Evolutionary conservation across 2,329 filamentous ascomycete genomes (phyloP).

Genomic region (Tricladium varicosporioides): DNA sequence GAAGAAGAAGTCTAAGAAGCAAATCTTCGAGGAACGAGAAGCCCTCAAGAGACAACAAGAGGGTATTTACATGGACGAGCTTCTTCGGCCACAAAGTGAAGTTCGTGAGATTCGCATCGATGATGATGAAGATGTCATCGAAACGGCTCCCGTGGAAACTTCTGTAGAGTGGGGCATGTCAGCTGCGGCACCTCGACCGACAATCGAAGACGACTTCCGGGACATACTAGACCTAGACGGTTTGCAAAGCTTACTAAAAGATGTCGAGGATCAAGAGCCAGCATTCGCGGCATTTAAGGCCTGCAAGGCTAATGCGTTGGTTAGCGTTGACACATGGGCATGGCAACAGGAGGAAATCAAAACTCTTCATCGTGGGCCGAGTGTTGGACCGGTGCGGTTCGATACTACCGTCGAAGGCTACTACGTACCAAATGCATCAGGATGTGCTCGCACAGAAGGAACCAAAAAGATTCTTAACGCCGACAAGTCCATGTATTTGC

Average conservation of each 20-base stretch:
- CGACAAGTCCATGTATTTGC: conserved; percentile 97
- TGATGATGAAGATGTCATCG: conserved; percentile 33
- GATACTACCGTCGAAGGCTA: conserved; percentile 56
- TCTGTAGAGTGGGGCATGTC: conserved; percentile 59
- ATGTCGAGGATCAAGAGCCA: conserved; percentile 62
- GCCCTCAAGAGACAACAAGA: conserved; percentile 57
- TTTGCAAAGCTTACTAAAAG: conserved; percentile 66
- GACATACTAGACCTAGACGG: conserved; percentile 69
- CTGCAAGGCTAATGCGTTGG: conserved; percentile 44
- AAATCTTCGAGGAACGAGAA: conserved; percentile 67
- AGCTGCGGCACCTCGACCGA: conserved; percentile 54
- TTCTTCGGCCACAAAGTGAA: conserved; percentile 35
- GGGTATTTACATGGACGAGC: conserved; percentile 43
- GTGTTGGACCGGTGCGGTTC: conserved; percentile 42
- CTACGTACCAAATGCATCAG: conserved; percentile 83
- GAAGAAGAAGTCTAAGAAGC: conserved; percentile 76
- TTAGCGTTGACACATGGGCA: conserved; percentile 61
- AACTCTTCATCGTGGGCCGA: conserved; percentile 58
- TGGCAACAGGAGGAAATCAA: conserved; percentile 74
- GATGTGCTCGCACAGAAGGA: conserved; percentile 87
- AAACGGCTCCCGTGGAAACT: conserved; percentile 40
- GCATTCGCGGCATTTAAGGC: conserved; percentile 51
- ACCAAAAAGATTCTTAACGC: conserved; percentile 94
- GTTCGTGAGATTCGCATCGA: conserved; percentile 32
- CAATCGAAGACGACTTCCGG: conserved; percentile 63